Evolutionary conservation across 116 monocot genomes (phyloP).

Genomic region (Phalaenopsis hybrid): DNA sequence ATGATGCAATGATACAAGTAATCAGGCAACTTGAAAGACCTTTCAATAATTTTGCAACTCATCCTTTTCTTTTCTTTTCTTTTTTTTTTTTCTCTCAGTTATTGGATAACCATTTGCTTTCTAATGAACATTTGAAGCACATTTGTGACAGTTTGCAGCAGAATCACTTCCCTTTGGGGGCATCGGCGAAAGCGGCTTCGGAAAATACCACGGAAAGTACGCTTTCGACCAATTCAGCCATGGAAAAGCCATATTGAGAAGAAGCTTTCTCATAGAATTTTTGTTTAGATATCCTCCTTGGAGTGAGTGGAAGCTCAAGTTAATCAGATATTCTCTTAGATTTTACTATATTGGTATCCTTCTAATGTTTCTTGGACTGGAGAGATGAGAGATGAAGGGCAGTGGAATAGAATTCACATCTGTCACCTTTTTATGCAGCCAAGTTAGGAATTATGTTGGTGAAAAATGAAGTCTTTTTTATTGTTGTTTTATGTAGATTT

Average conservation of each 20-base stretch:
- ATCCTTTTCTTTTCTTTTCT: no score
- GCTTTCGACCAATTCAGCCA: slow-evolving; percentile 85
- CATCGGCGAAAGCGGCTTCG: slow-evolving; percentile 69
- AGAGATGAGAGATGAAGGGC: slow-evolving; percentile 16
- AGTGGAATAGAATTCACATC: background rate
- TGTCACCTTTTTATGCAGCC: no score
- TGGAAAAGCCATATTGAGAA: slow-evolving; percentile 56
- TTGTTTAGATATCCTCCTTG: slow-evolving; percentile 69
- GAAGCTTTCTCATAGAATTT: slow-evolving; percentile 49
- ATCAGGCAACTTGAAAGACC: background rate
- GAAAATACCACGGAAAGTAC: slow-evolving; percentile 85
- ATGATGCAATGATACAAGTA: slow-evolving; percentile 77
- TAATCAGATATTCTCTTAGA: slow-evolving; percentile 33
- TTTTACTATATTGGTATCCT: slow-evolving; percentile 53
- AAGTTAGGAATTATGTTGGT: no score
- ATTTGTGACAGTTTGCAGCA: slow-evolving; percentile 26
- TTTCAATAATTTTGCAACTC: background rate
- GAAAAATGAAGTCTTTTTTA: no score
- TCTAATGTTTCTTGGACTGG: slow-evolving; percentile 39
- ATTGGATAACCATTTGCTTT: no score
- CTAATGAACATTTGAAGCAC: background rate
- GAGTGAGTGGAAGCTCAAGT: slow-evolving; percentile 48
- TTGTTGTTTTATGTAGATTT: no score
- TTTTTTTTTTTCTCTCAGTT: background rate
- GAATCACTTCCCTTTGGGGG: slow-evolving; percentile 84